phyloP scores from a whole-genome alignment of 1,284 basidiomycete species.

The Ustilago vetiveriae region DNA sequence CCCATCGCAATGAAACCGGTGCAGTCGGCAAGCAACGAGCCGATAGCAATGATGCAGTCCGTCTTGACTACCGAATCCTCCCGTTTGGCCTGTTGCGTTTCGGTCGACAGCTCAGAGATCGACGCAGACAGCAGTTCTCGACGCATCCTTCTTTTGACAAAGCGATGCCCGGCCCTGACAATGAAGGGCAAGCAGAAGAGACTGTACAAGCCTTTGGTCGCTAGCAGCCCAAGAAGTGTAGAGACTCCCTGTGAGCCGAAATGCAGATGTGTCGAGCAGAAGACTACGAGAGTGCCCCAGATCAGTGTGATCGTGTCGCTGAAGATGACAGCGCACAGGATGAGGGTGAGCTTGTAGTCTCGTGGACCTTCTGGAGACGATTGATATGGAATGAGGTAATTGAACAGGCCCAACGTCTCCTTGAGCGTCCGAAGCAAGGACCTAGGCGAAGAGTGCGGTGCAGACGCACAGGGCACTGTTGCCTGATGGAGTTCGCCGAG shows the following conservation, averaged over 20 bases:
- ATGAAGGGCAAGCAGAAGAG: slow-evolving; percentile 22
- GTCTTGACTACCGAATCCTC: slow-evolving; percentile 33
- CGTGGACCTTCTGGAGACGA: slow-evolving; percentile 6
- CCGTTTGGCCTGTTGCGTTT: slow-evolving; percentile 11
- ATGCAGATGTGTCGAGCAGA: slow-evolving; percentile 28
- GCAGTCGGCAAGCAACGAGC: slow-evolving; percentile 11
- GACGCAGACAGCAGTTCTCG: slow-evolving; percentile 10
- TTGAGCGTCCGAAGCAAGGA: neutral
- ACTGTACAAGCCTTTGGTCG: slow-evolving; percentile 22
- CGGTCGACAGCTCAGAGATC: slow-evolving; percentile 2
- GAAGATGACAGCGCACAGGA: slow-evolving; percentile 18
- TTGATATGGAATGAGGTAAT: slow-evolving; percentile 31
- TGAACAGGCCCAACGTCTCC: slow-evolving; percentile 15
- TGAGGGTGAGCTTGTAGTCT: slow-evolving; percentile 37
- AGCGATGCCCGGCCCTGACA: slow-evolving; percentile 10
- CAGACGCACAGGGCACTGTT: too few relatives aligned
- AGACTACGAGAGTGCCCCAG: slow-evolving; percentile 33
- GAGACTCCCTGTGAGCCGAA: slow-evolving; percentile 27
- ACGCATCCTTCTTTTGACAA: slow-evolving; percentile 24
- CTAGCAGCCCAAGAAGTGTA: slow-evolving; percentile 18
- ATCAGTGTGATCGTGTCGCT: slow-evolving; percentile 20
- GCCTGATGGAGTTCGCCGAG: too few relatives aligned
- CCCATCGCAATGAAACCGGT: slow-evolving; percentile 25
- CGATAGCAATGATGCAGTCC: slow-evolving; percentile 24
- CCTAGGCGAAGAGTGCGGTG: neutral